Base-by-base conservation (phyloP, 805 yeast species). In the Pichia gijzeniarum region DNA sequence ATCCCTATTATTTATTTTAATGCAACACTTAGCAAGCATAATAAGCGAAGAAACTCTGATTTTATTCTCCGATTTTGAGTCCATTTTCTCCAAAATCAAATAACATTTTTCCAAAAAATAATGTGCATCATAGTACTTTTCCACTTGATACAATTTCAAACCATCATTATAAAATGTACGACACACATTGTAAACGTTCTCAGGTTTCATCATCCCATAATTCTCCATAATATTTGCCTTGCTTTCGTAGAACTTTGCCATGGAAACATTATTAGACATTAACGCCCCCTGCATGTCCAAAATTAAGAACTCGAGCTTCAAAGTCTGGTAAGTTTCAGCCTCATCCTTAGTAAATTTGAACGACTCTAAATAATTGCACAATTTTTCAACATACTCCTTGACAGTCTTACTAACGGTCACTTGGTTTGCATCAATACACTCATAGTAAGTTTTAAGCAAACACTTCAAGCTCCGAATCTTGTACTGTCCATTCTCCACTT, bases 181-280 rank as follows among this genome's bases (percentile, higher is more conserved):
- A 14, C 63, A 54, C 4, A 62, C 39, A 33, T 68, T 71, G 6
- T 64, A 27, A 2, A 60, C 34, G 1, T 46, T 36, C 2, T 52
- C 52, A 2, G 55, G 38, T 14, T 57, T 56, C 5, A 58, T 35
- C 1, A 38, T 10, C 2, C 9, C 22, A 4, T 40, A 22, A 25
- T 56, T 52, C 2, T 53, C 50, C 4, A 28, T 8, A 1, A 61
- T 28, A 20, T 55, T 55, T 1, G 67, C 59, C 42, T 65, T 62
- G 9, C 55, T 54, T 27, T 64, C 62, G 48, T 63, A 67, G 22
- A 66, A 53, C 35, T 56, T 62, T 1, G 73, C 72, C 50, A 61
- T 57, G 35, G 63, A 59, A 5, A 58, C 48, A 46, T 71, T 70
- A 3, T 56, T 59, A n/a, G 57, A 59, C 7, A 50, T 38, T 5